phyloP scores from a whole-genome alignment of 140 eudicot genomes.

The Ambrosia hybrid region DNA sequence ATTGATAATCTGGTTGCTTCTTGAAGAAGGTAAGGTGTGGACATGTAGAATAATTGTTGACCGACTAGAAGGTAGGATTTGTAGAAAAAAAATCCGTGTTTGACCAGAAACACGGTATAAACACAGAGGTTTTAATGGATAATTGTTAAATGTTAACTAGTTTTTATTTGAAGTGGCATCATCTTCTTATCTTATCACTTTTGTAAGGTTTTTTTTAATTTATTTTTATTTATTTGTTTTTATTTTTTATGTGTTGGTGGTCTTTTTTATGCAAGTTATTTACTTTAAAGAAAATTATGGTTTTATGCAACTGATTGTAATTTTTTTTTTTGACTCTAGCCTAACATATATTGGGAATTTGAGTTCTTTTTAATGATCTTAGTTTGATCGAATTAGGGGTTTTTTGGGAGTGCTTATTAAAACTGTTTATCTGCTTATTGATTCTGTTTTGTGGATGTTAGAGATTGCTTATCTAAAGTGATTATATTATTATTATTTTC shows the following conservation, averaged over 20 bases:
- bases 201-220: no score
- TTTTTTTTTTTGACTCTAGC: neutral
- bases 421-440: neutral
- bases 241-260: neutral
- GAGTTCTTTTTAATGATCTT: neutral
- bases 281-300: neutral
- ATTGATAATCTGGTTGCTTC: neutral
- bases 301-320: no score
- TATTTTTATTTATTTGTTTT: no score
- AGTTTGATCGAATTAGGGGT: neutral
- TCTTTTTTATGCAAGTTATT: neutral
- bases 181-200: constrained; percentile 6
- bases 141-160: neutral
- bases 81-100: constrained; percentile 13
- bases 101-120: constrained; percentile 19
- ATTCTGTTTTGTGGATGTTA: neutral
- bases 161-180: constrained; percentile 2
- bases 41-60: constrained; percentile 14
- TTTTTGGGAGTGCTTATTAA: neutral
- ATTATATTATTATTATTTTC: neutral
- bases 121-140: constrained; percentile 11
- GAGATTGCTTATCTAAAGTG: neutral
- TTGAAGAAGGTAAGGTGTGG: constrained; percentile 23
- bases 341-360: neutral
- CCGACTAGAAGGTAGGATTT: neutral